Evolutionary conservation across 202 grass and related monocot species (phyloP), one percentile per base, ranked within the genome.

Genomic region (Panicum virgatum): DNA sequence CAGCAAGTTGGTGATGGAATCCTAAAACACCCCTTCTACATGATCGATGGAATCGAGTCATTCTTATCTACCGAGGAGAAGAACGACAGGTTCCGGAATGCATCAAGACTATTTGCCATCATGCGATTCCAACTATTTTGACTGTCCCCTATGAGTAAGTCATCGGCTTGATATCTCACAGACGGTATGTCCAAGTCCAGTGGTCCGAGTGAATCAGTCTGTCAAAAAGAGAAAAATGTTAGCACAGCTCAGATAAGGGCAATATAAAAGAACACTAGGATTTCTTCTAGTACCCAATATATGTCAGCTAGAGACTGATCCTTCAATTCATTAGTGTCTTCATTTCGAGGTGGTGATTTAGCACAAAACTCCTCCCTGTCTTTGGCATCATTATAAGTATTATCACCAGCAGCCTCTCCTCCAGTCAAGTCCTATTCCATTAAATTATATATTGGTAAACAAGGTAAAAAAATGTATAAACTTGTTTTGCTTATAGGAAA

Each of bases 151-250:
- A 99, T 82, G 15, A 93, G 45, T 26, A 96, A 52, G 48, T 99
- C 93, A 36, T 88, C 74, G 10, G 77, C 75, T 62, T 92, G 85
- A 74, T 86, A 94, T 89, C 83, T 89, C 71, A 72, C 66, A 14
- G 88, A 30, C 3, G 83, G 80, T 50, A 82, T 78, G 51, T 94
- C 93, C 84, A 99, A 80, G 88, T 99, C 97, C 81, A 99, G 79
- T 78, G 89, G 92, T 76, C 89, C 97, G 54, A 99, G 85, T 72
- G 97, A 99, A 90, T 99, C 97, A 65, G 91, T 83, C 93, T 99
- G 89, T 64, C 75, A 77, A 48, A 53, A 83, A 23, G 72, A 7
- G 20, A 73, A 42, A 23, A 64, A 52, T 26, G 75, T 71, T 74
- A 80, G 53, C 4, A 59, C 32, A 79, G 14, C 67, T 59, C 43